Evolutionary conservation across 2,329 filamentous ascomycete genomes (phyloP).

Genomic region (Arthrobotrys sinensis): DNA sequence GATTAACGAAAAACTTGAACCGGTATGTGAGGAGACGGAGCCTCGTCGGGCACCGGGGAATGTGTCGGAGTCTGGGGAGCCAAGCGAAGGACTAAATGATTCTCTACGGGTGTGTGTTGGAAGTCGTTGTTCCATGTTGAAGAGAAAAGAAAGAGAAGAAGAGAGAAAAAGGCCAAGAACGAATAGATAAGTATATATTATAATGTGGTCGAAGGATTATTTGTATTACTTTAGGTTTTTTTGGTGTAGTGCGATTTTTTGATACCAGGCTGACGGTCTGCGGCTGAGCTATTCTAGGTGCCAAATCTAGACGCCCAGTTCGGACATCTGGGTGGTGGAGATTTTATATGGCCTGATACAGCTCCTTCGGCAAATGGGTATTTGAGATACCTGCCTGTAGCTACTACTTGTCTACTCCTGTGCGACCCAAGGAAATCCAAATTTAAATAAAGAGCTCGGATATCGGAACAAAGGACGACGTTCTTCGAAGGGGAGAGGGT

Average conservation of each 20-base stretch:
- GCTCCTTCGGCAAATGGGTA: conserved; percentile 40
- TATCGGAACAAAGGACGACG: conserved; percentile 8
- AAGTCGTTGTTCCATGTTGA: conserved; percentile 59
- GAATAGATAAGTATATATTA: conserved; percentile 37
- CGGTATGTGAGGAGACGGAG: conserved; percentile 53
- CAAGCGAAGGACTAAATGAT: conserved; percentile 58
- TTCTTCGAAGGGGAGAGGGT: background rate
- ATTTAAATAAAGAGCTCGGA: conserved; percentile 13
- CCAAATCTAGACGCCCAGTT: conserved; percentile 54
- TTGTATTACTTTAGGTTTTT: conserved; percentile 41
- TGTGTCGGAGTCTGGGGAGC: conserved; percentile 57
- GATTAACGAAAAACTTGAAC: conserved; percentile 59
- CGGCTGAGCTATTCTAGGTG: conserved; percentile 57
- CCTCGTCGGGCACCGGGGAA: conserved; percentile 47
- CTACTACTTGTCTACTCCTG: conserved; percentile 32
- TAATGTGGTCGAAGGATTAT: conserved; percentile 26
- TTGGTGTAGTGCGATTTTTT: conserved; percentile 26
- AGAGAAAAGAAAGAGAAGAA: conserved; percentile 36
- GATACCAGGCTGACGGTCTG: conserved; percentile 53
- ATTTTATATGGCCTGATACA: conserved; percentile 47
- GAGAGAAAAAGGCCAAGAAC: conserved; percentile 30
- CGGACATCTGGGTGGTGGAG: conserved; percentile 13
- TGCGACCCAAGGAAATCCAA: conserved; percentile 35
- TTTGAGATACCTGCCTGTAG: conserved; percentile 44
- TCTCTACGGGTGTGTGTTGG: conserved; percentile 55